These are phyloP conservation scores for Parachaetomium inaequale DNA, from an alignment of 495 filamentous ascomycete species.

Conservation along the genomic window DNA sequence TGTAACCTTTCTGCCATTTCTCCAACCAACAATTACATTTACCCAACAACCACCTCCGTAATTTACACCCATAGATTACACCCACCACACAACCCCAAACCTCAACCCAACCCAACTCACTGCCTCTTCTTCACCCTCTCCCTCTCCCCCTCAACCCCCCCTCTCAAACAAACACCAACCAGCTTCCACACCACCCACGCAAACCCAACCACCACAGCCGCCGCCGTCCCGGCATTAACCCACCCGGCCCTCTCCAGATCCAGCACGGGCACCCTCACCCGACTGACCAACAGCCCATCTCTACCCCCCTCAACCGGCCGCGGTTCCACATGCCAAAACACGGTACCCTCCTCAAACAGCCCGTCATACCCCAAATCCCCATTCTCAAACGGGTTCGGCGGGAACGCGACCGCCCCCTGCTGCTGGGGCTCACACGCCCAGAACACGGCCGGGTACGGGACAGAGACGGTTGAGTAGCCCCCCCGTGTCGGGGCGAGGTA, in stretches of 20 bases:
- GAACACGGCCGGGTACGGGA: conserved; percentile 79
- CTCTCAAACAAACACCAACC: conserved; percentile 37
- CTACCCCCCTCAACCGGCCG: conserved; percentile 29
- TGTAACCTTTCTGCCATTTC: too few species aligned
- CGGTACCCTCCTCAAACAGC: conserved; percentile 70
- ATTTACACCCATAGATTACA: not conserved
- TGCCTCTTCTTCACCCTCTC: conserved; percentile 37
- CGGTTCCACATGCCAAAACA: conserved; percentile 84
- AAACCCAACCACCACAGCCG: conserved; percentile 66
- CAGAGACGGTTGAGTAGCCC: conserved; percentile 47
- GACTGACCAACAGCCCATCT: conserved; percentile 48
- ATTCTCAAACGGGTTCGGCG: conserved; percentile 80
- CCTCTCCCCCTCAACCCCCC: conserved; percentile 5
- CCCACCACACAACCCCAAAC: not conserved
- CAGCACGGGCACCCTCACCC: conserved; percentile 72
- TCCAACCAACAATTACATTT: not conserved
- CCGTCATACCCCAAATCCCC: conserved; percentile 81
- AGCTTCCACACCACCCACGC: conserved; percentile 72
- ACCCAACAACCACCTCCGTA: not conserved
- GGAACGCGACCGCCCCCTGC: conserved; percentile 58
- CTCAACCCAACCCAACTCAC: not conserved
- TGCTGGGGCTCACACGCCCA: conserved; percentile 84
- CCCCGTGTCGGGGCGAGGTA: conserved; percentile 63
- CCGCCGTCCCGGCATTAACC: conserved; percentile 69
- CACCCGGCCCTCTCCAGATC: conserved; percentile 53